Evolutionary conservation across 2,329 filamentous ascomycete genomes (phyloP).

Genomic region (Penicillium olsonii): DNA sequence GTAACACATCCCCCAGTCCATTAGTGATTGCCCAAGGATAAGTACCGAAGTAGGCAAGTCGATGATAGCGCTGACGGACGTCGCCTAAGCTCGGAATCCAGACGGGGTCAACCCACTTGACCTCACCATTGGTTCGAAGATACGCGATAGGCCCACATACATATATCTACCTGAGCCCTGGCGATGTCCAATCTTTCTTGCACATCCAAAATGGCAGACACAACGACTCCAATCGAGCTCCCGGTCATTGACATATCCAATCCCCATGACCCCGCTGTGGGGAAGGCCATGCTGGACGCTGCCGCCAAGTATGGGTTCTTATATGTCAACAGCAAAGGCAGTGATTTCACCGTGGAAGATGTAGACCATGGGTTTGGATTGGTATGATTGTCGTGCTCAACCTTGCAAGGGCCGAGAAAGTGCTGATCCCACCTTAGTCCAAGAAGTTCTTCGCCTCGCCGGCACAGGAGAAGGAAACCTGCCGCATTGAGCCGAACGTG

Average conservation of each 20-base stretch:
- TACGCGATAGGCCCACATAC: constrained; percentile 16
- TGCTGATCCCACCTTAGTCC: constrained; percentile 57
- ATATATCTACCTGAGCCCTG: neutral
- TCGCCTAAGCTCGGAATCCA: constrained; percentile 16
- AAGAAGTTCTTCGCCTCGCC: constrained; percentile 72
- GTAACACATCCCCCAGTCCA: no score
- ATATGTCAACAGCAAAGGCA: constrained; percentile 76
- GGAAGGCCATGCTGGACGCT: constrained; percentile 71
- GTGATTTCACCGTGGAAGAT: constrained; percentile 65
- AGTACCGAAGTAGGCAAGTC: no score
- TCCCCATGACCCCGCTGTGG: constrained; percentile 60
- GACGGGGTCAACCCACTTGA: neutral
- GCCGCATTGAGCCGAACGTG: constrained; percentile 68
- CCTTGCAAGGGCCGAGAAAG: no score
- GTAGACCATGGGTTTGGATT: constrained; percentile 73
- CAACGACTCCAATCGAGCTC: constrained; percentile 52
- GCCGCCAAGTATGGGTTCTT: constrained; percentile 85
- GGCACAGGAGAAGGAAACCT: constrained; percentile 69
- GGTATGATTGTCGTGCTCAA: no score
- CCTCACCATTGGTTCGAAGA: constrained; percentile 7
- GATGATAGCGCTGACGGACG: constrained; percentile 7
- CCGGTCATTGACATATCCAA: constrained; percentile 81
- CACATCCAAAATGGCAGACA: constrained; percentile 26
- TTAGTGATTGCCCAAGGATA: no score
- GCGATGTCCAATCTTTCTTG: no score